Evolutionary conservation across 2,329 filamentous ascomycete genomes (phyloP).

Genomic region (Pseudogymnoascus sp.): DNA sequence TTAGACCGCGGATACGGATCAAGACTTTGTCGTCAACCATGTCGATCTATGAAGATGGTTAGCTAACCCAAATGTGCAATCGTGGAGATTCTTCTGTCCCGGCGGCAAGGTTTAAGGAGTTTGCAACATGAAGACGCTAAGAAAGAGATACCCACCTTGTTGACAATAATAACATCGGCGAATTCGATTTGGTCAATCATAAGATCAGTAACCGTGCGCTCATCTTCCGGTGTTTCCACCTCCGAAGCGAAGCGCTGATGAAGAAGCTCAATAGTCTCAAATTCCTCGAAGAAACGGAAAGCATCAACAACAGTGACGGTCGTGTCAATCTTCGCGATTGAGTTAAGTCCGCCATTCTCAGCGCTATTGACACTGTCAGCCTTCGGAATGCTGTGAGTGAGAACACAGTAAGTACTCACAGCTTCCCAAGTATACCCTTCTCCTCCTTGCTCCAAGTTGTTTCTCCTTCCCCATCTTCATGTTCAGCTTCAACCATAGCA

Average conservation of each 20-base stretch:
- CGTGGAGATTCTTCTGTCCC: not conserved
- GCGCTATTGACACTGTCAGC: slow-evolving; percentile 29
- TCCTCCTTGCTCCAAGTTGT: not conserved
- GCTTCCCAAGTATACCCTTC: slow-evolving; percentile 2
- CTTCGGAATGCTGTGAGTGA: not conserved
- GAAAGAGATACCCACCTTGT: slow-evolving; percentile 53
- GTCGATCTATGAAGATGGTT: slow-evolving; percentile 26
- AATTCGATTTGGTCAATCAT: slow-evolving; percentile 75
- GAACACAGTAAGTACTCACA: slow-evolving; percentile 16
- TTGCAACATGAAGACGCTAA: not conserved
- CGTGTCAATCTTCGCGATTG: slow-evolving; percentile 58
- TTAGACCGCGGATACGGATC: slow-evolving; percentile 41
- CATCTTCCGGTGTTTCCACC: slow-evolving; percentile 57
- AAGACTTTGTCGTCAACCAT: slow-evolving; percentile 32
- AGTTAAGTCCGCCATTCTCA: slow-evolving; percentile 54
- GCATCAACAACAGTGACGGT: slow-evolving; percentile 66
- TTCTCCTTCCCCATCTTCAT: not conserved
- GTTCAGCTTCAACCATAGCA: not conserved
- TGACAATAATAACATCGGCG: slow-evolving; percentile 62
- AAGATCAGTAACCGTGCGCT: slow-evolving; percentile 64
- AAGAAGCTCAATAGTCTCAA: slow-evolving; percentile 60
- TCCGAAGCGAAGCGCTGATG: slow-evolving; percentile 50
- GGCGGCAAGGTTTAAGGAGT: not conserved
- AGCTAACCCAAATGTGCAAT: not conserved
- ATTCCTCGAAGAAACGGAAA: slow-evolving; percentile 64